Percentiles rank a stretch among this genome's conserved stretches.
These are phyloP conservation scores for Rosa rugosa DNA, from an alignment of 306 rosid genomes.

Conservation along the genomic window DNA sequence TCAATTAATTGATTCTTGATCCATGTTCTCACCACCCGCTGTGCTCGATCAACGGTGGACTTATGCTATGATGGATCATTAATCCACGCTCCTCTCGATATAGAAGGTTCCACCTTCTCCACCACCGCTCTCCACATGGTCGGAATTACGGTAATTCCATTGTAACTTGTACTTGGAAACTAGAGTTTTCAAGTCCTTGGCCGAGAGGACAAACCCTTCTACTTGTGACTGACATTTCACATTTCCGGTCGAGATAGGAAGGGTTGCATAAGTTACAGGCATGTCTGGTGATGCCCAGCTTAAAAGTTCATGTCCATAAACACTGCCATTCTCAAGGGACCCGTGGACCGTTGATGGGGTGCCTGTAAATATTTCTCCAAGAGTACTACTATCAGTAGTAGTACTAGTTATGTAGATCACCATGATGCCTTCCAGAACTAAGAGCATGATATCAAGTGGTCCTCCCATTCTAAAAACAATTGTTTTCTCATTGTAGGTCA, in stretches of 20 bases:
- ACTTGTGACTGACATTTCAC: constrained; percentile 32
- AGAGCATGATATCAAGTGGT: constrained; percentile 15
- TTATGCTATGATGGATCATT: too few relatives aligned
- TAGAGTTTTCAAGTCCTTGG: neutral
- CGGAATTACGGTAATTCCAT: too few relatives aligned
- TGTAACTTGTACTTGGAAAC: neutral
- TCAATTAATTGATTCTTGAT: too few relatives aligned
- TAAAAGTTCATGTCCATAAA: neutral
- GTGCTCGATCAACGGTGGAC: too few relatives aligned
- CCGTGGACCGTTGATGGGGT: neutral
- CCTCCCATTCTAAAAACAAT: constrained; percentile 8
- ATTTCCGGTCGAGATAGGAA: neutral
- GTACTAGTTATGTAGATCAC: neutral
- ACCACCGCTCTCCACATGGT: too few relatives aligned
- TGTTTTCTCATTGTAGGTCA: constrained; percentile 14
- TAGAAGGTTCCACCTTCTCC: too few relatives aligned
- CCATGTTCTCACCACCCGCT: too few relatives aligned
- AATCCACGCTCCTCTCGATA: too few relatives aligned
- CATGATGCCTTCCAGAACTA: constrained; percentile 8
- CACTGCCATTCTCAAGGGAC: neutral
- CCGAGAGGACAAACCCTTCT: constrained; percentile 59
- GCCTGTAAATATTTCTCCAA: too few relatives aligned
- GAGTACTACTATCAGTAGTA: too few relatives aligned
- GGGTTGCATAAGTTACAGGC: neutral
- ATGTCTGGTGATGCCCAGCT: neutral